A percentile compares a stretch with the other conserved stretches of the same genome.
phyloP scores from a whole-genome alignment of 78 protist species.

The Dictyostelium intermedium region DNA sequence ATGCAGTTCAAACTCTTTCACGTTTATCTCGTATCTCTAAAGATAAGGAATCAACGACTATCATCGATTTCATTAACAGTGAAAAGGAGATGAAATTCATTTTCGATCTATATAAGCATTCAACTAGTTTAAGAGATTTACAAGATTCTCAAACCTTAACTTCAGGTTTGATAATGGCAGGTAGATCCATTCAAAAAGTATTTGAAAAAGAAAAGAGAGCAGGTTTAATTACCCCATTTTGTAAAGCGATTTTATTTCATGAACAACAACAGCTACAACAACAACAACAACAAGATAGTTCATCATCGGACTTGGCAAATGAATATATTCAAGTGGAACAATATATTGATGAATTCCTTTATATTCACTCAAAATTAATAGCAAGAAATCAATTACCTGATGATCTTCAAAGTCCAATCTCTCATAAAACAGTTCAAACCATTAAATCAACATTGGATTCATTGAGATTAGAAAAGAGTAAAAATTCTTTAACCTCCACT shows the following conservation, averaged over 20 bases:
- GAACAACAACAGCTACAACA: neutral
- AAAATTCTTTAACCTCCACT: neutral
- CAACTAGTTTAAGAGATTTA: constrained; percentile 45
- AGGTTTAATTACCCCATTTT: constrained; percentile 8
- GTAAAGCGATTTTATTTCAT: constrained; percentile 12
- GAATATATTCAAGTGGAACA: neutral
- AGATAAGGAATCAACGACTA: constrained; percentile 11
- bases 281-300: neutral
- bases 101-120: constrained; percentile 6
- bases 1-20: constrained; percentile 63
- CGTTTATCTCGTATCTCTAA: constrained; percentile 67
- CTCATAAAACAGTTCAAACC: neutral
- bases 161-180: neutral
- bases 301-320: neutral
- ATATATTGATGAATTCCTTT: neutral
- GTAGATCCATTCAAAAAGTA: neutral
- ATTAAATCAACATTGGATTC: constrained; percentile 6
- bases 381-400: neutral
- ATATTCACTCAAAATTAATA: neutral
- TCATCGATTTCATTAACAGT: constrained; percentile 48
- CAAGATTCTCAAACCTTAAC: neutral
- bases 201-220: constrained; percentile 12
- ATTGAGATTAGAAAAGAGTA: neutral
- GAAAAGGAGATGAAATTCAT: constrained; percentile 12
- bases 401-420: neutral